These are phyloP conservation scores for Agaricus bisporus DNA, from an alignment of 768 basidiomycete species.

Conservation along the genomic window DNA sequence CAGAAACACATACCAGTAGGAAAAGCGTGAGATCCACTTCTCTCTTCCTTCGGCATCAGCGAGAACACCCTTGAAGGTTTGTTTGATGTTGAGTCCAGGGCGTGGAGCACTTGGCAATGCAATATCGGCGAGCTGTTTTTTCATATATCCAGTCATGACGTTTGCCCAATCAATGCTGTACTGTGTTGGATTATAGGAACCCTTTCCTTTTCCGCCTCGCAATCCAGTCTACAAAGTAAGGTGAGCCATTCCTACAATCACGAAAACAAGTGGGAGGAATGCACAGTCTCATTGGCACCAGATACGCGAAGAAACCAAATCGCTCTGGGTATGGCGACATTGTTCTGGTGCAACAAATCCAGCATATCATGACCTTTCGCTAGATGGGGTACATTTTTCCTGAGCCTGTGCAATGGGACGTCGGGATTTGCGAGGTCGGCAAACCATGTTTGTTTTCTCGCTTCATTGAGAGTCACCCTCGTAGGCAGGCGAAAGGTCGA, in stretches of 20 bases:
- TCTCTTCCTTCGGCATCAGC: constrained; percentile 66
- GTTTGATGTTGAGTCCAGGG: constrained; percentile 73
- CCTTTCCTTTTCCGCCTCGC: constrained; percentile 53
- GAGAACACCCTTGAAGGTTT: constrained; percentile 77
- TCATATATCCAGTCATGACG: constrained; percentile 73
- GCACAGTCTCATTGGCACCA: constrained; percentile 81
- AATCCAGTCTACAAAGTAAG: constrained; percentile 50
- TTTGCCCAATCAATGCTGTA: constrained; percentile 86
- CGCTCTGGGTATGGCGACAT: constrained; percentile 74
- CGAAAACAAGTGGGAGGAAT: constrained; percentile 4
- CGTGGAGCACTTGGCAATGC: constrained; percentile 74
- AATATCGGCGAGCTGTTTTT: constrained; percentile 77
- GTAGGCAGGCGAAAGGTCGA: constrained; percentile 76
- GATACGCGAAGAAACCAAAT: constrained; percentile 86
- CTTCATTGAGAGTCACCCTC: constrained; percentile 76
- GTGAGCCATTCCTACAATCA: neutral
- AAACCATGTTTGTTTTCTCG: constrained; percentile 79
- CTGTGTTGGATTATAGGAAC: constrained; percentile 69
- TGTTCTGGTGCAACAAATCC: constrained; percentile 69
- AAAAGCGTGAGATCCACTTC: constrained; percentile 73
- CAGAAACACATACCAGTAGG: constrained; percentile 51
- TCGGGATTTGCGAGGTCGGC: constrained; percentile 75
- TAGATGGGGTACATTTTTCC: constrained; percentile 82
- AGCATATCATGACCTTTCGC: constrained; percentile 81
- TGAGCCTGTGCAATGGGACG: constrained; percentile 75